phyloP scores from a whole-genome alignment of 2,329 filamentous ascomycete species.

The Pseudopithomyces maydicus region DNA sequence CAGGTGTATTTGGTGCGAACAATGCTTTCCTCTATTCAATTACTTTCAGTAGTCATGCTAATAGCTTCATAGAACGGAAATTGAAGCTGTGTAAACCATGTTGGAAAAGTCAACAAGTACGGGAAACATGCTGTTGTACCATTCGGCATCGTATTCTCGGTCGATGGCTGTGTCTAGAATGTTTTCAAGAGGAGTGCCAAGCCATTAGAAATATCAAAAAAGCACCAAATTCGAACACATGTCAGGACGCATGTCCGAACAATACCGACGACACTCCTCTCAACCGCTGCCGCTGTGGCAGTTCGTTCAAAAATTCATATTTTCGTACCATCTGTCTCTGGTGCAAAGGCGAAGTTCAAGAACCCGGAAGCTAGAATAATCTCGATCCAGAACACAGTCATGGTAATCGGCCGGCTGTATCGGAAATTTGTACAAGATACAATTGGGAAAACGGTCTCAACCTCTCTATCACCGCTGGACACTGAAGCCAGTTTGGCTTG shows the following conservation, averaged over 20 bases:
- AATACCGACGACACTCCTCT: too few relatives aligned
- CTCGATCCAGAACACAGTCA: not conserved
- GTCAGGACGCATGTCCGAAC: not conserved
- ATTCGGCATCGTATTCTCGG: conserved; percentile 23
- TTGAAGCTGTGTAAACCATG: conserved; percentile 10
- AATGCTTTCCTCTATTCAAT: too few relatives aligned
- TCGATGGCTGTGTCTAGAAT: conserved; percentile 29
- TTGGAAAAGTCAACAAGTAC: not conserved
- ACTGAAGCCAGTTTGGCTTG: too few relatives aligned
- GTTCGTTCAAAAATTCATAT: not conserved
- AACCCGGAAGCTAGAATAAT: not conserved
- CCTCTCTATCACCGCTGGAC: too few relatives aligned
- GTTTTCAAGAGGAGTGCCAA: conserved; percentile 15
- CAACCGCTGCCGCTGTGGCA: not conserved
- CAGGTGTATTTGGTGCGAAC: too few relatives aligned
- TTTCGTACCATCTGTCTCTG: not conserved
- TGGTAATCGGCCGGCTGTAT: too few relatives aligned
- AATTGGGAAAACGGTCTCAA: too few relatives aligned
- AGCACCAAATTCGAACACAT: not conserved
- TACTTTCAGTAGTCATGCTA: not conserved
- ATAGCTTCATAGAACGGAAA: conserved; percentile 9
- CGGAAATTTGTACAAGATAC: too few relatives aligned
- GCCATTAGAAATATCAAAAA: not conserved
- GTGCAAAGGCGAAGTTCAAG: not conserved
- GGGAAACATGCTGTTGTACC: conserved; percentile 22